Conservation (phyloP, 176 grass and related monocot species). For the Saccharum officinarum region DNA sequence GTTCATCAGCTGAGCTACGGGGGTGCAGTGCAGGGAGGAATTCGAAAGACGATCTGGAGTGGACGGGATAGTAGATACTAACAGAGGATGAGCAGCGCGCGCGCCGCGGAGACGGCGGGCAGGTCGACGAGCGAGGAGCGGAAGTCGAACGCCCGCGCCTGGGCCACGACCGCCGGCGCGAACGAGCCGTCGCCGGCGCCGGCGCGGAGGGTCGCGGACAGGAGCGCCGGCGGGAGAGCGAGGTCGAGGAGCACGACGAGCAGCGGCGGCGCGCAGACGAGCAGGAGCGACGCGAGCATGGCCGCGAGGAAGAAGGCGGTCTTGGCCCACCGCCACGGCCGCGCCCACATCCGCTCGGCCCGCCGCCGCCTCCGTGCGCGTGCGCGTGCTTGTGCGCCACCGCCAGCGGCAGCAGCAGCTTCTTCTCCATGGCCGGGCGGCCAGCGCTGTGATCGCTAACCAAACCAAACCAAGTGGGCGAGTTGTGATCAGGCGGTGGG, state of each 20-base stretch:
- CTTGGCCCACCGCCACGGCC: constrained; percentile 86
- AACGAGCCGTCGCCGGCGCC: not conserved
- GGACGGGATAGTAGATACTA: not conserved
- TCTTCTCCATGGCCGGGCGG: constrained; percentile 47
- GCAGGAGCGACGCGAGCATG: constrained; percentile 81
- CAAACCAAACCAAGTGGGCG: too few relatives aligned
- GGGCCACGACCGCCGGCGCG: constrained; percentile 5
- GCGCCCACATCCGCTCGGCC: constrained; percentile 37
- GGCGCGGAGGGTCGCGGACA: constrained; percentile 24
- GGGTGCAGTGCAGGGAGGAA: too few relatives aligned
- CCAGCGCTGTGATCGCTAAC: not conserved
- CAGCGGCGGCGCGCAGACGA: constrained; percentile 86
- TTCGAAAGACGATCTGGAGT: not conserved
- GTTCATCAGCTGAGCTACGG: not conserved
- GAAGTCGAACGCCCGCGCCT: constrained; percentile 64
- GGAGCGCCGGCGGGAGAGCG: constrained; percentile 59
- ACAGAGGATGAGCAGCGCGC: constrained; percentile 79
- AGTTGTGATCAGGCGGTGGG: constrained; percentile 8
- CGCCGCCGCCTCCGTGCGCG: not conserved
- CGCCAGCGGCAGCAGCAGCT: constrained; percentile 17
- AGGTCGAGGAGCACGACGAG: constrained; percentile 83
- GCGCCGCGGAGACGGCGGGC: constrained; percentile 60
- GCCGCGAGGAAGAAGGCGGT: constrained; percentile 74
- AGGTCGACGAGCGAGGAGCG: constrained; percentile 73
- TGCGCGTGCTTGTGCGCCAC: constrained; percentile 40